These are phyloP conservation scores for Colletotrichum tropicale DNA, from an alignment of 2,329 filamentous ascomycete genomes.

Conservation along the genomic window DNA sequence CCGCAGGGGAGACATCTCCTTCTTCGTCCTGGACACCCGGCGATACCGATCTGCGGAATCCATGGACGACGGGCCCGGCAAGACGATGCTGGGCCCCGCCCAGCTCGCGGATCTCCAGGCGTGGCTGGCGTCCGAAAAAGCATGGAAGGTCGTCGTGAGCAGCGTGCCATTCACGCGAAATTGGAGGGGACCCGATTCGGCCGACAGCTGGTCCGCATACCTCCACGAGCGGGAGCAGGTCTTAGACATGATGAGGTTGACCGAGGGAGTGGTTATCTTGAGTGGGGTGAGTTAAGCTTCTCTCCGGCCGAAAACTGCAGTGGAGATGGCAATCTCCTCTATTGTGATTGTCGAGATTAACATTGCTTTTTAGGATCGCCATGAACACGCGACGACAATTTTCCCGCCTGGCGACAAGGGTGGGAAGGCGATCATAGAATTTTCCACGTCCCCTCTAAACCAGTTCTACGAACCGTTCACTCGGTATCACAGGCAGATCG, in stretches of 20 bases:
- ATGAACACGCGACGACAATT: constrained; percentile 69
- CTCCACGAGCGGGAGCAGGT: constrained; percentile 64
- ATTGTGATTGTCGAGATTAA: constrained; percentile 5
- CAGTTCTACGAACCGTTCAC: constrained; percentile 71
- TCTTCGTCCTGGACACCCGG: constrained; percentile 73
- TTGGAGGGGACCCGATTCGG: constrained; percentile 60
- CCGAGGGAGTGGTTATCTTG: constrained; percentile 67
- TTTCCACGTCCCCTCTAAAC: constrained; percentile 67
- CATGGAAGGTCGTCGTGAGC: constrained; percentile 70
- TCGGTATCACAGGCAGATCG: constrained; percentile 64
- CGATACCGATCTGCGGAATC: constrained; percentile 52
- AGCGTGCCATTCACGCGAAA: constrained; percentile 75
- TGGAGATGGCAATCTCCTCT: neutral
- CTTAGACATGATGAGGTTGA: constrained; percentile 69
- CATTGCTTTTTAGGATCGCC: constrained; percentile 45
- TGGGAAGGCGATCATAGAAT: constrained; percentile 61
- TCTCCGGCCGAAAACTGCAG: neutral
- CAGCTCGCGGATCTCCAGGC: constrained; percentile 64
- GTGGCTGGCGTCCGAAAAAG: constrained; percentile 48
- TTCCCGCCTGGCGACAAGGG: constrained; percentile 37
- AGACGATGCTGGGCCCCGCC: constrained; percentile 64
- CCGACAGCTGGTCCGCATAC: constrained; percentile 73
- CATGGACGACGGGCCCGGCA: constrained; percentile 39
- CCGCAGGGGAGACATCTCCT: constrained; percentile 64
- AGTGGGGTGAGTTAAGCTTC: constrained; percentile 50